Evolutionary conservation across 345 rosid species (phyloP).

Genomic region (Acer saccharum): DNA sequence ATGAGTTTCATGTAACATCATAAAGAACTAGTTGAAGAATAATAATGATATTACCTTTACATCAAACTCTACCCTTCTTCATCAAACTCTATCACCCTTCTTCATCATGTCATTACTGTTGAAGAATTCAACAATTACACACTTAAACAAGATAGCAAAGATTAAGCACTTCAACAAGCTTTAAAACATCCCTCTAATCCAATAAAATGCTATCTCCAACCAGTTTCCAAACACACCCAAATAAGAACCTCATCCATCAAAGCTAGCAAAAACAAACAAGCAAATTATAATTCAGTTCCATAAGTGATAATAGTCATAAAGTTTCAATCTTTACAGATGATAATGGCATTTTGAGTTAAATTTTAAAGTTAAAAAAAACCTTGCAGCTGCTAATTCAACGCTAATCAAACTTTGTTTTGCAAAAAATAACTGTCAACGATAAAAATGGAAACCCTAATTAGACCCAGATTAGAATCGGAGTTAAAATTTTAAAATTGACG

Average conservation of each 20-base stretch:
- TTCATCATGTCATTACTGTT: slow-evolving; percentile 1
- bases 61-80: slow-evolving; percentile 6
- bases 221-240: not conserved
- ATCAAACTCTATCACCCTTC: slow-evolving; percentile 14
- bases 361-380: no score
- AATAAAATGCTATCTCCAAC: slow-evolving; percentile 7
- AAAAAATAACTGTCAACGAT: not conserved
- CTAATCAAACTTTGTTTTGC: not conserved
- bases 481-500: not conserved
- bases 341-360: not conserved
- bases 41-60: slow-evolving; percentile 24
- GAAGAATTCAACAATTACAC: slow-evolving; percentile 2
- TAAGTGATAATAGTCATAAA: not conserved
- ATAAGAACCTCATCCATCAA: slow-evolving; percentile 11
- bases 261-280: slow-evolving; percentile 11
- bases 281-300: slow-evolving; percentile 7
- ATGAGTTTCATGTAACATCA: not conserved
- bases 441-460: slow-evolving; percentile 32
- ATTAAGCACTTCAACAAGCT: slow-evolving; percentile 23
- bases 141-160: slow-evolving; percentile 9
- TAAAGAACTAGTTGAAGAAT: not conserved
- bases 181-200: slow-evolving; percentile 3
- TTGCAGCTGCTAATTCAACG: not conserved
- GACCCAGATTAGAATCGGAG: slow-evolving; percentile 1
- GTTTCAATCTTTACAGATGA: not conserved